phyloP scores from a whole-genome alignment of 2,329 filamentous ascomycete species.

The Rutstroemia sp. region DNA sequence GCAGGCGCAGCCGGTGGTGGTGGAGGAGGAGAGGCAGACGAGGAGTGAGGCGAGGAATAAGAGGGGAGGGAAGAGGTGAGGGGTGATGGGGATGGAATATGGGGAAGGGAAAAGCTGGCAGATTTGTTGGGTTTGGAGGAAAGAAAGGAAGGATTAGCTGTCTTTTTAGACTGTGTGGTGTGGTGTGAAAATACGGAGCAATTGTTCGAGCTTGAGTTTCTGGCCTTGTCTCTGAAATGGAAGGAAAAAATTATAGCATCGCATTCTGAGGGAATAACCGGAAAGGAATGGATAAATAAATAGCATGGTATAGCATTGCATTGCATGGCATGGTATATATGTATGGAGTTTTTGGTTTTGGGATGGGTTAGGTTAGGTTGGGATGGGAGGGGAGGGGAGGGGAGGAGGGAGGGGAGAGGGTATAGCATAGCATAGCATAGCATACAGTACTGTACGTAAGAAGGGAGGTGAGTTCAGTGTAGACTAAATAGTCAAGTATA shows the following conservation, averaged over 20 bases:
- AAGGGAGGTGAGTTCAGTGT: too few species aligned
- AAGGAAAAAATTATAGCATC: background rate
- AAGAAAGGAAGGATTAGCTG: too few species aligned
- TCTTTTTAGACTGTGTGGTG: too few species aligned
- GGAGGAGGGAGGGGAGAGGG: too few species aligned
- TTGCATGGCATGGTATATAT: too few species aligned
- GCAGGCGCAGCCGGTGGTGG: constrained; percentile 14
- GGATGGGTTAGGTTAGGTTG: too few species aligned
- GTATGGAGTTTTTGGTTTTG: too few species aligned
- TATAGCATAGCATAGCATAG: too few species aligned
- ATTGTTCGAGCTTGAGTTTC: background rate
- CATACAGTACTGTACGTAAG: too few species aligned
- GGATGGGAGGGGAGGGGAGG: too few species aligned
- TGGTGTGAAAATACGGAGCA: background rate
- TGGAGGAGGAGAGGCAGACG: constrained; percentile 34
- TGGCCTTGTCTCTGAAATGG: too few species aligned
- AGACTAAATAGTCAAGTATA: too few species aligned
- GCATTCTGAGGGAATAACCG: background rate
- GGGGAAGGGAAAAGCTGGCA: background rate
- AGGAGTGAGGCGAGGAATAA: constrained; percentile 26
- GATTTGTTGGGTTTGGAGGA: background rate
- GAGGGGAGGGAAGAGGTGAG: constrained; percentile 15
- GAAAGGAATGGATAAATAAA: background rate
- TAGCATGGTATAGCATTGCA: background rate
- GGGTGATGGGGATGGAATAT: background rate